Conservation (phyloP, 768 basidiomycete species). For the Naganishia antarctica region DNA sequence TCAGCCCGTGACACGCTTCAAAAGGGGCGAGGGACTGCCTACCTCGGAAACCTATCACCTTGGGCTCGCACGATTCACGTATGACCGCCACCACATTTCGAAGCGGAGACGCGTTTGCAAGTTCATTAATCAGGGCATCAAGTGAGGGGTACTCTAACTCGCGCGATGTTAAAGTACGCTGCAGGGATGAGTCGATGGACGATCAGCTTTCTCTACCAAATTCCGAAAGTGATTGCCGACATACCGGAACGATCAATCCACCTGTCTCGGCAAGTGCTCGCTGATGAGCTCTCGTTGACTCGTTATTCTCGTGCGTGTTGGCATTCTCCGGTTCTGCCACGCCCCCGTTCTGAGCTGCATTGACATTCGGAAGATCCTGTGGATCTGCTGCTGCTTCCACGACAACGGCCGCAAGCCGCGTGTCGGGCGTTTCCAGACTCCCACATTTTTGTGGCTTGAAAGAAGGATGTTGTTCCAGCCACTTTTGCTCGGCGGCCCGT, state of each 20-base stretch:
- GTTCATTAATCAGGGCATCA: not conserved
- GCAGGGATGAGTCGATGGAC: not conserved
- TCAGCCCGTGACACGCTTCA: not conserved
- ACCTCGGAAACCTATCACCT: not conserved
- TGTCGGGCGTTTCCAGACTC: not conserved
- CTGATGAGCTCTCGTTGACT: not conserved
- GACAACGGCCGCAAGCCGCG: not conserved
- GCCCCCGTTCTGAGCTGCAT: too few relatives aligned
- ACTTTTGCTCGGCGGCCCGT: conserved; percentile 8
- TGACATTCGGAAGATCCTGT: too few relatives aligned
- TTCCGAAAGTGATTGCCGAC: not conserved
- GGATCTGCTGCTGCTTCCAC: not conserved
- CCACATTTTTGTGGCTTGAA: not conserved
- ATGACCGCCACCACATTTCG: not conserved
- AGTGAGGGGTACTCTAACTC: not conserved
- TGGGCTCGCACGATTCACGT: not conserved
- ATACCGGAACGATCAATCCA: conserved; percentile 11
- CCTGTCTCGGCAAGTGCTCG: not conserved
- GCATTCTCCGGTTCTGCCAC: not conserved
- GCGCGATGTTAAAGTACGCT: not conserved
- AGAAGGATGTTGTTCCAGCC: not conserved
- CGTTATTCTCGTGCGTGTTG: not conserved
- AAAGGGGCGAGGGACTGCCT: too few relatives aligned
- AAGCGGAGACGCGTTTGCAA: not conserved
- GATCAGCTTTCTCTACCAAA: not conserved